Percentiles rank a stretch among this genome's conserved stretches.
Conservation (phyloP, 257 asterid species). For the Primulina tabacum region DNA sequence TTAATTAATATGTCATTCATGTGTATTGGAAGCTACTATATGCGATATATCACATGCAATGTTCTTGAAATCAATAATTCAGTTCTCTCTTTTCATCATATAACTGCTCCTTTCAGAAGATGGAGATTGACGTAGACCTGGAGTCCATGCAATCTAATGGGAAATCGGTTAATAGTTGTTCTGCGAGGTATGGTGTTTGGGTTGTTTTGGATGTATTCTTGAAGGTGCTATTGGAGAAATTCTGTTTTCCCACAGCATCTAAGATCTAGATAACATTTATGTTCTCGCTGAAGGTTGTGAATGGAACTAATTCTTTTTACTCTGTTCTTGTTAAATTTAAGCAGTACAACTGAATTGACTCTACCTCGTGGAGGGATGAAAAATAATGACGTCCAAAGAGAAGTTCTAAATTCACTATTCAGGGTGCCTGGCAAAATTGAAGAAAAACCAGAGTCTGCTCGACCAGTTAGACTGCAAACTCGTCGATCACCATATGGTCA, state of each 20-base stretch:
- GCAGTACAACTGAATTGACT: constrained; percentile 24
- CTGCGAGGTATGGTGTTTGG: constrained; percentile 30
- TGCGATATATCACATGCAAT: neutral
- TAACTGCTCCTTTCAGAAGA: constrained; percentile 27
- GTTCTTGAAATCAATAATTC: constrained; percentile 13
- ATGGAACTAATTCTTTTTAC: constrained; percentile 22
- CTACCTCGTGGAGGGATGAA: constrained; percentile 29
- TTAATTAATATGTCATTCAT: neutral
- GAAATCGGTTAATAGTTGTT: constrained; percentile 16
- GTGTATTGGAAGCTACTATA: constrained; percentile 5
- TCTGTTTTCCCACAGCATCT: constrained; percentile 1
- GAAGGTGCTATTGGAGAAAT: constrained; percentile 12
- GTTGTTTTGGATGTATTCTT: constrained; percentile 8
- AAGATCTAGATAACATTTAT: constrained; percentile 8
- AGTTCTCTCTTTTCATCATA: constrained; percentile 21
- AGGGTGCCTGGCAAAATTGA: constrained; percentile 35
- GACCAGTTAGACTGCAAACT: constrained; percentile 22
- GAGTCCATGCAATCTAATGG: constrained; percentile 20
- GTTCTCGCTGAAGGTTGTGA: constrained; percentile 1
- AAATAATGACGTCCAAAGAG: constrained; percentile 40
- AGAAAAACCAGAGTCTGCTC: constrained; percentile 25
- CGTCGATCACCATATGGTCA: constrained; percentile 32
- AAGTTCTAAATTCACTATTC: constrained; percentile 55
- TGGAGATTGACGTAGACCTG: constrained; percentile 19
- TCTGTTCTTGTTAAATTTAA: constrained; percentile 33